These are phyloP conservation scores for Ganoderma boninense DNA, from an alignment of 1,284 basidiomycete species.

Conservation along the genomic window DNA sequence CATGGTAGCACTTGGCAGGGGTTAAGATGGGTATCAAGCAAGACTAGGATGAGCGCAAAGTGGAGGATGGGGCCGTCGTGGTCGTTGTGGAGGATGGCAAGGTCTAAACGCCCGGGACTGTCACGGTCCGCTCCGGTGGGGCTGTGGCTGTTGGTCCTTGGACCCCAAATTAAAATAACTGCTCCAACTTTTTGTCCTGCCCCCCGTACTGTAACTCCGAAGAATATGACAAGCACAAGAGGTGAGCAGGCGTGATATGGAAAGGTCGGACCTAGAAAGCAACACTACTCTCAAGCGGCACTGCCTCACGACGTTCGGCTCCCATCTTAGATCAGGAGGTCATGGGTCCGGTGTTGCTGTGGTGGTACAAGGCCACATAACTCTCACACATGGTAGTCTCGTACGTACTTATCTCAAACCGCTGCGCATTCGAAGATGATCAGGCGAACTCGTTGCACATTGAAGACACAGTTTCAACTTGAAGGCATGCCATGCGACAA, in stretches of 20 bases:
- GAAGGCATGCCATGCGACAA: neutral
- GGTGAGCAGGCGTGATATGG: constrained; percentile 3
- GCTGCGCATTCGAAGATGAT: too few species aligned
- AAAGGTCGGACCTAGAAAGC: neutral
- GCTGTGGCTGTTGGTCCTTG: neutral
- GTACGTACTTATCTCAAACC: too few species aligned
- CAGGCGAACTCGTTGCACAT: neutral
- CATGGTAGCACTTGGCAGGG: constrained; percentile 14
- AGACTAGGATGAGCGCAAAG: constrained; percentile 9
- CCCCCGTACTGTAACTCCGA: neutral
- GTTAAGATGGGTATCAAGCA: constrained; percentile 17
- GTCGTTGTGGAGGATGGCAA: constrained; percentile 18
- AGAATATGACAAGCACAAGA: neutral
- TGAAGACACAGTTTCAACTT: neutral
- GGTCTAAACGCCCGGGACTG: constrained; percentile 21
- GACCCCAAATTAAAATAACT: neutral
- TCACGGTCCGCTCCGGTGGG: neutral
- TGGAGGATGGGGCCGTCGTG: constrained; percentile 13
- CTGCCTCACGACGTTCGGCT: neutral
- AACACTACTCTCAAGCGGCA: neutral
- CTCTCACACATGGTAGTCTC: too few species aligned
- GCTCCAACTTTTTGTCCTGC: neutral
- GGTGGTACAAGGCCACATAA: too few species aligned
- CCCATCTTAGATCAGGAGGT: neutral
- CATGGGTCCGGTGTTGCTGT: neutral